Evolutionary conservation across 192 early-diverging fungal genomes (phyloP).

Genomic region (Coemansia aciculifera): DNA sequence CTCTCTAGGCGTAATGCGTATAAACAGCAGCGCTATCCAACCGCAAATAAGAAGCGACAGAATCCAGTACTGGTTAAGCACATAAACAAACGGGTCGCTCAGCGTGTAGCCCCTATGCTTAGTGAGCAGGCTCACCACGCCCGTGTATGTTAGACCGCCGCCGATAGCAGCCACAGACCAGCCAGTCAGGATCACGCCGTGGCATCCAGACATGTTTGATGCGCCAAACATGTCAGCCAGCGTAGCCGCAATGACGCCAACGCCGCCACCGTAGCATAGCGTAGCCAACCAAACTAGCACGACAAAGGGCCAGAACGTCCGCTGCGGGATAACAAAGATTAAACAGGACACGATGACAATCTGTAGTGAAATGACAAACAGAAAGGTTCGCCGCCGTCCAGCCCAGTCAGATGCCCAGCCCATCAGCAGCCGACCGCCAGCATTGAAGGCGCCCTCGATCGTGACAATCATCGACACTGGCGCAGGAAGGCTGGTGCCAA

Average conservation of each 20-base stretch:
- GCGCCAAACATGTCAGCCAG: constrained; percentile 80
- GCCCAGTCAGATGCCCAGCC: constrained; percentile 61
- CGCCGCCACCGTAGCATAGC: constrained; percentile 73
- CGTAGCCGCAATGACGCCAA: constrained; percentile 74
- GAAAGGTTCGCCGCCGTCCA: constrained; percentile 68
- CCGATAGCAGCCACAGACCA: constrained; percentile 76
- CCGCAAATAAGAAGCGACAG: constrained; percentile 61
- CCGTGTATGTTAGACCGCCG: constrained; percentile 70
- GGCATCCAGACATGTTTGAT: constrained; percentile 71
- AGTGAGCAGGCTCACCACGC: constrained; percentile 58
- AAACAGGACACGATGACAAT: constrained; percentile 62
- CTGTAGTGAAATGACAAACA: constrained; percentile 62
- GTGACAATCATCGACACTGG: constrained; percentile 56
- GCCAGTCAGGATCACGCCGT: constrained; percentile 75
- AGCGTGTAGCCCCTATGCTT: constrained; percentile 44
- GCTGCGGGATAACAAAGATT: constrained; percentile 57
- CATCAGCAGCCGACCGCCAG: constrained; percentile 59
- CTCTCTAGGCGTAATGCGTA: constrained; percentile 65
- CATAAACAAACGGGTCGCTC: constrained; percentile 57
- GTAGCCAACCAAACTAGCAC: constrained; percentile 65
- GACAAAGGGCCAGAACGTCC: constrained; percentile 62
- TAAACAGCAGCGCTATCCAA: constrained; percentile 58
- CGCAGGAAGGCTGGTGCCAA: constrained; percentile 39
- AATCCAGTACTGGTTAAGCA: constrained; percentile 73
- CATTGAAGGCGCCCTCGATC: constrained; percentile 65